Evolutionary conservation across 768 basidiomycete genomes (phyloP).

Genomic region (Cystofilobasidium capitatum): DNA sequence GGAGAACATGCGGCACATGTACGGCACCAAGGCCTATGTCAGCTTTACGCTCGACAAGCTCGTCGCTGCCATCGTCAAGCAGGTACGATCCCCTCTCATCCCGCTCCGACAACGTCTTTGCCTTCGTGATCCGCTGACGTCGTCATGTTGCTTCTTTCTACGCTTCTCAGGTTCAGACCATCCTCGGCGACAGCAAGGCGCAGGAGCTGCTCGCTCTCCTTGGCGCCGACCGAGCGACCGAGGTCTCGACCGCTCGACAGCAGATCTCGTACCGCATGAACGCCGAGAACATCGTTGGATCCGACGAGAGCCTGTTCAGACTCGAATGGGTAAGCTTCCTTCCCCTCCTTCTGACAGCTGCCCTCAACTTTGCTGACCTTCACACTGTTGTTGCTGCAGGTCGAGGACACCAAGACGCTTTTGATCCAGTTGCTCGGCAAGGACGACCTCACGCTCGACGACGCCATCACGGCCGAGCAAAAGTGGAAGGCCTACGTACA

Average conservation of each 20-base stretch:
- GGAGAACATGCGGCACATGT: conserved; percentile 78
- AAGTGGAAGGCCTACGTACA: conserved; percentile 44
- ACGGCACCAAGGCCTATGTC: conserved; percentile 62
- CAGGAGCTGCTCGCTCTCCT: conserved; percentile 75
- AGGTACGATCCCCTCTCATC: conserved; percentile 47
- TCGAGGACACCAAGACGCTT: conserved; percentile 34
- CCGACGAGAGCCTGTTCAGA: conserved; percentile 44
- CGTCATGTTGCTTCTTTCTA: neutral
- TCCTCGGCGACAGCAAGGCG: conserved; percentile 71
- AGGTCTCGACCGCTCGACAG: conserved; percentile 34
- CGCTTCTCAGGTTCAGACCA: conserved; percentile 62
- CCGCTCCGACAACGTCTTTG: neutral
- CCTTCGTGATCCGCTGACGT: neutral
- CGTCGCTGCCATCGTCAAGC: conserved; percentile 79
- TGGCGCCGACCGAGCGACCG: conserved; percentile 50
- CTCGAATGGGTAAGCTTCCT: conserved; percentile 40
- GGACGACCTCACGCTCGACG: conserved; percentile 44
- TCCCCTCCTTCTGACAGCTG: neutral
- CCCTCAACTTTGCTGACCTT: neutral
- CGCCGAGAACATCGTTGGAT: conserved; percentile 41
- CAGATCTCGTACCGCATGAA: conserved; percentile 44
- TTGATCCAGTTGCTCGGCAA: conserved; percentile 42
- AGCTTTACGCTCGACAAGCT: conserved; percentile 91
- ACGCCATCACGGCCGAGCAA: conserved; percentile 41
- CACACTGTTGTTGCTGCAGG: conserved; percentile 28